These are phyloP conservation scores for Microthlaspi erraticum DNA, from an alignment of 345 rosid genomes.

Conservation along the genomic window DNA sequence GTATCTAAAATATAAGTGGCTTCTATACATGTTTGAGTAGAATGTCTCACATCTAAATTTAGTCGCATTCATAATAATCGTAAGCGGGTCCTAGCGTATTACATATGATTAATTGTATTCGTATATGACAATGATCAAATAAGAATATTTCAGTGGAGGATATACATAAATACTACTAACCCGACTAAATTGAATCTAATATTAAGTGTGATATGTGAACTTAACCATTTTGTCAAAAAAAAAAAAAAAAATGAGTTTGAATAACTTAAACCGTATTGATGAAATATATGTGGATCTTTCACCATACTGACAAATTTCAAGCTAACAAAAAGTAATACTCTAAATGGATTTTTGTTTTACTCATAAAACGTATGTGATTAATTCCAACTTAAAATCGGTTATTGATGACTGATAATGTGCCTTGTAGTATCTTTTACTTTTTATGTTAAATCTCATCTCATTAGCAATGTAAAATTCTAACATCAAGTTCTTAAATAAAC, in stretches of 20 bases:
- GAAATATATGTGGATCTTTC: background rate
- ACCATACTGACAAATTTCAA: background rate
- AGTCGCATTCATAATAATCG: constrained; percentile 4
- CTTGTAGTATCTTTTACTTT: background rate
- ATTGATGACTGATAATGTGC: background rate
- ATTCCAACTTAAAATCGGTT: background rate
- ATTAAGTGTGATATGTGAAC: background rate
- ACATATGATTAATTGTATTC: constrained; percentile 12
- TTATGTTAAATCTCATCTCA: background rate
- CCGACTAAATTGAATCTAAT: background rate
- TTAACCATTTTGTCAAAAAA: background rate
- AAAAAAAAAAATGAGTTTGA: too few relatives aligned
- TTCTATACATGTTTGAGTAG: background rate
- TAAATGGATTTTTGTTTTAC: too few relatives aligned
- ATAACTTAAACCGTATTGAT: background rate
- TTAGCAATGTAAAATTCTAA: constrained; percentile 8
- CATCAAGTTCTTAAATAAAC: background rate
- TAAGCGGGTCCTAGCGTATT: constrained; percentile 31
- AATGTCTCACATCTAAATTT: constrained; percentile 13
- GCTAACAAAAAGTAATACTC: background rate
- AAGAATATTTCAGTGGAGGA: background rate
- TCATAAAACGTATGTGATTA: too few relatives aligned
- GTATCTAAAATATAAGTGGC: constrained; percentile 10
- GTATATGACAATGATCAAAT: background rate
- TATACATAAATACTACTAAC: too few relatives aligned